Conservation (phyloP, 2,329 filamentous ascomycete species). For the Sporothrix sp. region DNA sequence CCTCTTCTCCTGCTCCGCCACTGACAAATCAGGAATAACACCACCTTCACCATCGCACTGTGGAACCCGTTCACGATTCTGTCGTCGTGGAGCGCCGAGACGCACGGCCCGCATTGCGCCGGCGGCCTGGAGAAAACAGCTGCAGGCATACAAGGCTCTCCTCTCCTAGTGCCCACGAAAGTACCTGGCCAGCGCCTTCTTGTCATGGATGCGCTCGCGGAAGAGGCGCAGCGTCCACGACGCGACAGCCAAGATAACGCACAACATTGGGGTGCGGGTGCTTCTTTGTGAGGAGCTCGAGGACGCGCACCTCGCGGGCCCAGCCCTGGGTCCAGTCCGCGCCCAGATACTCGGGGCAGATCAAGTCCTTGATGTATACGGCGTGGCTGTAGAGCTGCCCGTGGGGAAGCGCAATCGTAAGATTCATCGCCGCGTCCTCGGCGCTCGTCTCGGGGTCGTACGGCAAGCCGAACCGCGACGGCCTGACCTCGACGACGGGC, state of each 20-base stretch:
- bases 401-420: not conserved
- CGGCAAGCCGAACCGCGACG: not conserved
- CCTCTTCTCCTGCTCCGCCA: too few relatives aligned
- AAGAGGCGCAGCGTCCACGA: not conserved
- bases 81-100: too few relatives aligned
- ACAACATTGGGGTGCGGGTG: conserved; percentile 1
- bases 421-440: not conserved
- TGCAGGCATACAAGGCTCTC: too few relatives aligned
- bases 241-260: not conserved
- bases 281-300: not conserved
- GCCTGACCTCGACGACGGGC: not conserved
- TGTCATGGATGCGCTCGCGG: not conserved
- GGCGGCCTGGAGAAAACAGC: too few relatives aligned
- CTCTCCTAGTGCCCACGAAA: not conserved
- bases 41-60: too few relatives aligned
- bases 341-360: not conserved
- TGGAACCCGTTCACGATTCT: too few relatives aligned
- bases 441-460: not conserved
- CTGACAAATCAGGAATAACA: too few relatives aligned
- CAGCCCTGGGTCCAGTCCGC: not conserved
- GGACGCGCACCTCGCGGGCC: not conserved
- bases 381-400: not conserved
- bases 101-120: too few relatives aligned
- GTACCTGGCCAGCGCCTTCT: not conserved
- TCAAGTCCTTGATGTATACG: not conserved